Base-by-base conservation (phyloP, 805 yeast genomes). In the Kuraishia floccosa region DNA sequence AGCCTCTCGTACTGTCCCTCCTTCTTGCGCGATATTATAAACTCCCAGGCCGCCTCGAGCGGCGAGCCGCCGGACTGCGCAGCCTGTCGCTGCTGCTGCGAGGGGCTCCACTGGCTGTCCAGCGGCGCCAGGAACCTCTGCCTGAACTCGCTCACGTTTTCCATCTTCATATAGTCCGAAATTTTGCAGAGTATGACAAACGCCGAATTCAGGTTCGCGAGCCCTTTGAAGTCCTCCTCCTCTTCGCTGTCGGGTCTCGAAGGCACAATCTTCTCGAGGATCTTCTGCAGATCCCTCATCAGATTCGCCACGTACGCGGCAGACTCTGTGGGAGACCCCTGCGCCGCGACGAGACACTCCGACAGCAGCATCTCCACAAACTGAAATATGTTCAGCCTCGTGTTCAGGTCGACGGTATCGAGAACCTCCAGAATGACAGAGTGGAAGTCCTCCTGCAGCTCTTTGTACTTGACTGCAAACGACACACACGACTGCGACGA, bases 391-490 rank as follows among this genome's bases (percentile, higher is more conserved):
- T 77, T 81, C 26, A 82, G 61, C 36, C 82, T 63, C 25, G 66
- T 55, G 44, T 82, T 80, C 27, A 82, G 42, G 54, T 73, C 74
- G 11, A 68, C 56, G 17, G 47, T 47, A 18, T 63, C 65, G 14
- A 77, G 54, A 26, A 72, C 72, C 35, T 76, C 87, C 26, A 77
- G 47, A 14, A 82, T 68, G 35, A 79, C 71, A 5, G 80, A 72
- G 44, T 74, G 74, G 38, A 81, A 58, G 47, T 79, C 85, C 40
- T 78, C 89, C 35, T 68, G 72, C 17, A 70, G 60, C 13, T 72
- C 86, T 23, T 57, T 46, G 43, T 76, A 61, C 38, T 66, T 63
- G 37, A 76, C 50, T 2, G 82, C 70, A 47, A 72, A 76, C 36
- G 61, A 63, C 2, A 76, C 68, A 6, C 75, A 66, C 30, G 65